Base-by-base conservation (phyloP, 1,284 basidiomycete genomes). In the Irpex rosettiformis region DNA sequence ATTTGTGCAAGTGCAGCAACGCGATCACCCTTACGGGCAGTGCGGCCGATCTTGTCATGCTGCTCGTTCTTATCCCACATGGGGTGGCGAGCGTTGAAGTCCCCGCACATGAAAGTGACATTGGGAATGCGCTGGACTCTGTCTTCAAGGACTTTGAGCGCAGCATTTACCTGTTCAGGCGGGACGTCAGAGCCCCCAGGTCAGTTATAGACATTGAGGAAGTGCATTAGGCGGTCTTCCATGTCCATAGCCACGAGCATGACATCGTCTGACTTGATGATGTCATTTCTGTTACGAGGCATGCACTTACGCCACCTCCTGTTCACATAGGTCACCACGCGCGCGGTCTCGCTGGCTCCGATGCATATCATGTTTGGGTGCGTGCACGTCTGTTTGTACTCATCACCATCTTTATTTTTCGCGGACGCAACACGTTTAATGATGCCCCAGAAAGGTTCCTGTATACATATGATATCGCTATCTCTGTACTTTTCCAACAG, bases 181-280 rank as follows among this genome's bases (percentile, higher is more conserved):
- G 30, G 30, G 30, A 6, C 13, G 30, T 33, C 13, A 5, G 30
- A 13, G 30, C 13, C 30, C 5, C 48, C 27, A 1, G 29, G 25
- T 24, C 57, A 40, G 40, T 60, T 60, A 21, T 60, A 60, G 8
- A 57, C 59, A 45, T 60, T 60, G 1, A 60, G 52, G 18, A 57
- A 56, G 3, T 33, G 7, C 3, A 60, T 4, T 3, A 27, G 6
- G 42, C 18, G 10, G 5, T 21, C 42, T 13, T 18, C 42, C 10
- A 43, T 8, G 16, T n/a, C 24, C 22, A 56, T n/a, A 10, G 30
- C 11, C 4, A 56, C 22, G 16, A 4, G 18, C 3, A 28, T 13
- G 4, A 56, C 25, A 22, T 56, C 55, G 42, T 47, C 21, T 24
- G 47, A 43, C 7, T 18, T n/a, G 42, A 56, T 33, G 16, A 56